phyloP scores from a whole-genome alignment of 768 basidiomycete genomes.

The Strobilomyces dryophilus region DNA sequence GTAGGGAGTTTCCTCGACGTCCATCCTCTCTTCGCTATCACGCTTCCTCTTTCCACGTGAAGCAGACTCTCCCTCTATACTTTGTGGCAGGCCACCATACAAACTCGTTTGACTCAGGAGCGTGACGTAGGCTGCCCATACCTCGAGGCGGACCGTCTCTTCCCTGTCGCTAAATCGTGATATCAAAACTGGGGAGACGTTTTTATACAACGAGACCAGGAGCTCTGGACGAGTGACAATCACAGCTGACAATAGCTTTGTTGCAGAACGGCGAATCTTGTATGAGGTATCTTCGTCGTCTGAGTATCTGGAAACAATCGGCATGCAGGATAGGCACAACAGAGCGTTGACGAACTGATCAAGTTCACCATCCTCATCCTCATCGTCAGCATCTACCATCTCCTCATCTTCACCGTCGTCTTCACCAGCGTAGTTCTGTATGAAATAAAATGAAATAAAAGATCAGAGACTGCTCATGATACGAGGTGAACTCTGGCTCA shows the following conservation, averaged over 20 bases:
- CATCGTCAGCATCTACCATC: slow-evolving; percentile 57
- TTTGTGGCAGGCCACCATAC: slow-evolving; percentile 63
- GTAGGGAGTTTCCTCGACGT: slow-evolving; percentile 70
- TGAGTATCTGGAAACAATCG: slow-evolving; percentile 60
- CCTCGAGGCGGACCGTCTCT: slow-evolving; percentile 88
- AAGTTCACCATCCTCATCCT: slow-evolving; percentile 70
- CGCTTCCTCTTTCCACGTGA: slow-evolving; percentile 69
- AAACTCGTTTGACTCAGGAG: slow-evolving; percentile 82
- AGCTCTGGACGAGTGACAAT: slow-evolving; percentile 90
- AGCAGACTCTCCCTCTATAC: slow-evolving; percentile 44
- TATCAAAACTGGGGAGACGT: slow-evolving; percentile 84
- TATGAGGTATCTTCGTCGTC: slow-evolving; percentile 99
- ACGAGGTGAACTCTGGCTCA: slow-evolving; percentile 26
- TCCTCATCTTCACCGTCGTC: slow-evolving; percentile 63
- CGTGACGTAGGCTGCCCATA: slow-evolving; percentile 81
- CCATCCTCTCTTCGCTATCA: slow-evolving; percentile 69
- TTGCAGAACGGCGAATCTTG: slow-evolving; percentile 92
- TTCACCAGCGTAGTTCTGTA: slow-evolving; percentile 70
- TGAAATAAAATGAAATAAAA: too few relatives aligned
- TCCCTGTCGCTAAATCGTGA: slow-evolving; percentile 93
- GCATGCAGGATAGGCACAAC: background rate
- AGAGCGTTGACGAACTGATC: slow-evolving; percentile 54
- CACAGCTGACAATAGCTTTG: slow-evolving; percentile 81
- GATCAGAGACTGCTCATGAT: slow-evolving; percentile 5
- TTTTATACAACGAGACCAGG: slow-evolving; percentile 71